Evolutionary conservation across 768 basidiomycete species (phyloP).

Genomic region (Hygrocybe punicea): DNA sequence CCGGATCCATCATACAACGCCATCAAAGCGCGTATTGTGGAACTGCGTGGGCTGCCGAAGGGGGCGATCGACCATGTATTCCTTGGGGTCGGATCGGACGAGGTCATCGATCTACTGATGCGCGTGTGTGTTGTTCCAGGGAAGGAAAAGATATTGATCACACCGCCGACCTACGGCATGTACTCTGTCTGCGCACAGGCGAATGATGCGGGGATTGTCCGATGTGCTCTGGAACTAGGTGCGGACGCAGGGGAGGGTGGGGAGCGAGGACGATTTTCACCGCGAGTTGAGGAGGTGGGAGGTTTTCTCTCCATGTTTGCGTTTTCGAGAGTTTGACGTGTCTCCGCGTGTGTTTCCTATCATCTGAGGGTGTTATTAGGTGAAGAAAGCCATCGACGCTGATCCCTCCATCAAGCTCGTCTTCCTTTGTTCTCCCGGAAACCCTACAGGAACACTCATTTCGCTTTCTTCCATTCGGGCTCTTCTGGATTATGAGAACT

Average conservation of each 20-base stretch:
- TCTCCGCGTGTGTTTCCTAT: too few relatives aligned
- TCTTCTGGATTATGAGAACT: conserved; percentile 73
- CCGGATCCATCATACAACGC: conserved; percentile 84
- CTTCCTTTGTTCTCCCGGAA: conserved; percentile 95
- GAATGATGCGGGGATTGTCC: conserved; percentile 84
- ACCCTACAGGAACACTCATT: conserved; percentile 89
- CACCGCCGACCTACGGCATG: conserved; percentile 98
- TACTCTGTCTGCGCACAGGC: conserved; percentile 92
- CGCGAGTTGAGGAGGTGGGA: conserved; percentile 70
- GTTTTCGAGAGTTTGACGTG: conserved; percentile 1
- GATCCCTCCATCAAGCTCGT: conserved; percentile 85
- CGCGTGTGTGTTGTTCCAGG: conserved; percentile 80
- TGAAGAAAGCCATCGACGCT: conserved; percentile 63
- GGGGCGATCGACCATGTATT: conserved; percentile 64
- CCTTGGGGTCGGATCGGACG: conserved; percentile 95
- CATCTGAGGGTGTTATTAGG: conserved; percentile 38
- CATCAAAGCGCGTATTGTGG: conserved; percentile 74
- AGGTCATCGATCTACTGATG: conserved; percentile 92
- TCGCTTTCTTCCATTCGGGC: conserved; percentile 63
- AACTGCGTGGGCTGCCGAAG: conserved; percentile 64
- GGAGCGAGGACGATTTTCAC: conserved; percentile 65
- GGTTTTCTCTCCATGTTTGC: neutral
- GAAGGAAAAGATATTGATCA: conserved; percentile 78
- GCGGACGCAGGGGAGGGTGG: conserved; percentile 69
- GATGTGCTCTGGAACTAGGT: conserved; percentile 64